Evolutionary conservation across 176 grass and related monocot genomes (phyloP).

Genomic region (Eleusine coracana): DNA sequence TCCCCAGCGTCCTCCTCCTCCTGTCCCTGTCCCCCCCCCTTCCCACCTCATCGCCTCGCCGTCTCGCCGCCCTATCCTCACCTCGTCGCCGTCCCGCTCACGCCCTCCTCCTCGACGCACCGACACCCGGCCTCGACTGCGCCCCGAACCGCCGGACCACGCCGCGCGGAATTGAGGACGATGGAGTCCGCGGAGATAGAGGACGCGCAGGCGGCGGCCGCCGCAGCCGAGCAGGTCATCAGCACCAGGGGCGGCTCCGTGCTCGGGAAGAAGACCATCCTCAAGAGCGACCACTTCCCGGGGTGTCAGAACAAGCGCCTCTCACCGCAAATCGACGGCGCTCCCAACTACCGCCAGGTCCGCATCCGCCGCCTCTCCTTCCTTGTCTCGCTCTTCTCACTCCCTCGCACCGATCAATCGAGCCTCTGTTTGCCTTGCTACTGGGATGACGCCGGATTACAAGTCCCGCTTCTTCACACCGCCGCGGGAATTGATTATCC

Average conservation of each 20-base stretch:
- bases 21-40: neutral
- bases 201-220: conserved; percentile 48
- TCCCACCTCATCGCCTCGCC: neutral
- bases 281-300: conserved; percentile 99
- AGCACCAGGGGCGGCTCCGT: conserved; percentile 88
- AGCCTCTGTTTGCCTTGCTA: neutral
- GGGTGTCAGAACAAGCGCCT: conserved; percentile 97
- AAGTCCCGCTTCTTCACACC: neutral
- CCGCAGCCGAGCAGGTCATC: conserved; percentile 80
- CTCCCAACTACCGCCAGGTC: conserved; percentile 97
- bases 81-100: neutral
- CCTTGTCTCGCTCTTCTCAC: too few relatives aligned
- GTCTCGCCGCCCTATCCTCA: neutral
- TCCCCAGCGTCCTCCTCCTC: neutral
- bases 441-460: neutral
- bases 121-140: too few relatives aligned
- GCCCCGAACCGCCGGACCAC: neutral
- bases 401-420: neutral
- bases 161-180: conserved; percentile 28
- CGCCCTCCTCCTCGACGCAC: neutral
- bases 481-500: neutral
- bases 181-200: conserved; percentile 46
- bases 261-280: conserved; percentile 97
- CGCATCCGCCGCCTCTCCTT: neutral
- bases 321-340: conserved; percentile 88